phyloP scores from a whole-genome alignment of 257 asterid species.

The Euphrasia confusa region DNA sequence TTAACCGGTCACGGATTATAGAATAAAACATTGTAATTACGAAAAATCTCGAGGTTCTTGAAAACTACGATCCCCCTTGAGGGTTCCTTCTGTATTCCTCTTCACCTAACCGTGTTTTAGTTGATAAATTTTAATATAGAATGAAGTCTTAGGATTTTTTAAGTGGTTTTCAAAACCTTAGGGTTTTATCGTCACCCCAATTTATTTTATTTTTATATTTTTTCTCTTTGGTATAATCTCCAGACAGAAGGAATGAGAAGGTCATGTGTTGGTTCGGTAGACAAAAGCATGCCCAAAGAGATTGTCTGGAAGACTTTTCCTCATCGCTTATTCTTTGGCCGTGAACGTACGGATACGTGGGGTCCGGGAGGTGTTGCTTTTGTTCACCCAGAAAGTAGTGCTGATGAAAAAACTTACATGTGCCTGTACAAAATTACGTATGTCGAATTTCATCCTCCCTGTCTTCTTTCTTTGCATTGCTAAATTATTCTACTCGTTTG shows the following conservation, averaged over 20 bases:
- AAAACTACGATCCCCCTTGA: neutral
- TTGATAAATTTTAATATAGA: no score
- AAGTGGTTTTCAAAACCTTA: neutral
- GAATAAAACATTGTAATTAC: neutral
- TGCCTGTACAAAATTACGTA: slow-evolving; percentile 91
- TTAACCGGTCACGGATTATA: slow-evolving; percentile 10
- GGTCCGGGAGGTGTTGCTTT: slow-evolving; percentile 98
- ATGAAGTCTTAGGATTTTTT: neutral
- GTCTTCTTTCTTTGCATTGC: slow-evolving; percentile 1
- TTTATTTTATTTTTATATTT: neutral
- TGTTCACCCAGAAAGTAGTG: slow-evolving; percentile 63
- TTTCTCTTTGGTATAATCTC: slow-evolving; percentile 24
- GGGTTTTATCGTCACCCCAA: neutral
- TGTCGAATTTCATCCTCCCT: slow-evolving; percentile 22
- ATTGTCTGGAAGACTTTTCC: slow-evolving; percentile 64
- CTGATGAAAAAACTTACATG: slow-evolving; percentile 55
- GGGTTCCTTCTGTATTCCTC: neutral
- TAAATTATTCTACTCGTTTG: neutral
- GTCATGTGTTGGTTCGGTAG: slow-evolving; percentile 67
- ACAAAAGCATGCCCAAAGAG: slow-evolving; percentile 65
- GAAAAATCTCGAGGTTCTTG: neutral
- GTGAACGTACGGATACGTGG: slow-evolving; percentile 69
- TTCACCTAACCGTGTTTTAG: neutral
- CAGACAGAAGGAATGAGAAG: slow-evolving; percentile 81
- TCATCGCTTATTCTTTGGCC: slow-evolving; percentile 81